Conservation (phyloP, 345 rosid genomes). For the Carallia brachiata region DNA sequence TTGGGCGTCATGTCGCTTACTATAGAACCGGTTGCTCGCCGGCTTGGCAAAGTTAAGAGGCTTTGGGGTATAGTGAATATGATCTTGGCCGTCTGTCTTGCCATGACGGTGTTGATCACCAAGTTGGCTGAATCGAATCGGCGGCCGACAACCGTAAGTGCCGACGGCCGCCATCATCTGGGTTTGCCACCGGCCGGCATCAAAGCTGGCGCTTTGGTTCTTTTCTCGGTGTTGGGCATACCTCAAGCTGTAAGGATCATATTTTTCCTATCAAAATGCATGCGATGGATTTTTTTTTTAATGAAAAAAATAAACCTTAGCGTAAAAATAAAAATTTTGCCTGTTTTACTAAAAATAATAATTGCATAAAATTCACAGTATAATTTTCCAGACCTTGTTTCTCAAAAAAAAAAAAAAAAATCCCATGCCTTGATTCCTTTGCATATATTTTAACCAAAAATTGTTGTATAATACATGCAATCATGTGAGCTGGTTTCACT, state of each 20-base stretch:
- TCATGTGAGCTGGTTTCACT: no score
- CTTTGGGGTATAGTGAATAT: conserved; percentile 76
- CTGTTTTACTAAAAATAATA: no score
- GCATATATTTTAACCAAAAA: no score
- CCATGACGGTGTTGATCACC: conserved; percentile 48
- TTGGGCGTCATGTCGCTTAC: conserved; percentile 61
- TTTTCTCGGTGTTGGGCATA: conserved; percentile 69
- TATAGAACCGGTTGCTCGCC: conserved; percentile 42
- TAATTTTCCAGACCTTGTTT: no score
- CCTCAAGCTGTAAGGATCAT: conserved; percentile 62
- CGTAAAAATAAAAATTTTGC: no score
- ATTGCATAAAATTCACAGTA: no score
- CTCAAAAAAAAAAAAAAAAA: no score
- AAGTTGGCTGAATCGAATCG: conserved; percentile 58
- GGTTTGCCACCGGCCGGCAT: conserved; percentile 42
- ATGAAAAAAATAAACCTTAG: no score
- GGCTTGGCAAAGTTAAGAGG: conserved; percentile 50
- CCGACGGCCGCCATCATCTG: conserved; percentile 2
- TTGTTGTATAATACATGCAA: no score
- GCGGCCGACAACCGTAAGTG: conserved; percentile 10
- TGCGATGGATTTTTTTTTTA: no score
- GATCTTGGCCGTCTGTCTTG: conserved; percentile 55
- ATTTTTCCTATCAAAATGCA: no score
- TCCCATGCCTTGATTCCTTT: no score
- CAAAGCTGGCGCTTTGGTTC: conserved; percentile 52